Conservation (phyloP, 192 early-diverging fungal species). For the Entophlyctis luteolus region DNA sequence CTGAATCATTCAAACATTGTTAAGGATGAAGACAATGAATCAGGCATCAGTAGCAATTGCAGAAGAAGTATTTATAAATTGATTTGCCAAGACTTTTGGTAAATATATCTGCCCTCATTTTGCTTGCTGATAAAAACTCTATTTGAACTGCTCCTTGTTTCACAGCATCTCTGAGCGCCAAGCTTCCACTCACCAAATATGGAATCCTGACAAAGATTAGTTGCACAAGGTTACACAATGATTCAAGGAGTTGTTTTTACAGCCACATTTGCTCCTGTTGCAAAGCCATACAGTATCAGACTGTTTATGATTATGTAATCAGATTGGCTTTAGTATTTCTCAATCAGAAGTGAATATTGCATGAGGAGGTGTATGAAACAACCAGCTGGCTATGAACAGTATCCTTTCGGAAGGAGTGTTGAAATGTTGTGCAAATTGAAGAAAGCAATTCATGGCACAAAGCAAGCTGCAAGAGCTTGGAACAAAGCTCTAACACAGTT, state of each 20-base stretch:
- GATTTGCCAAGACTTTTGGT: no score
- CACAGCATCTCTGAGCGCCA: no score
- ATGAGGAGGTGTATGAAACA: conserved; percentile 29
- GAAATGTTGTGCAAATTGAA: neutral
- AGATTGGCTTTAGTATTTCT: conserved; percentile 6
- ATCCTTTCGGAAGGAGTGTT: no score
- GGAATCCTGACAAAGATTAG: conserved; percentile 36
- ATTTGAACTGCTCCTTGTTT: no score
- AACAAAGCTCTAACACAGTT: neutral
- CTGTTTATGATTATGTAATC: conserved; percentile 10
- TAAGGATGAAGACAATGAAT: no score
- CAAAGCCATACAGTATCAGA: conserved; percentile 20
- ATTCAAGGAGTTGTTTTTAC: conserved; percentile 31
- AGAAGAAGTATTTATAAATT: no score
- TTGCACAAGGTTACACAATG: conserved; percentile 38
- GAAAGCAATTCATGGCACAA: conserved; percentile 23
- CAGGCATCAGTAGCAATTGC: no score
- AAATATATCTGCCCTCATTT: no score
- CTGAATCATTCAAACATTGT: no score
- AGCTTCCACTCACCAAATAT: no score
- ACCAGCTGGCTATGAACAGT: conserved; percentile 27
- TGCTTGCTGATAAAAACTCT: no score
- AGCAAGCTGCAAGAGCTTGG: conserved; percentile 26
- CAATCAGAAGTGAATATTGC: conserved; percentile 36
- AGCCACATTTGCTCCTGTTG: conserved; percentile 44